Evolutionary conservation across 1,139 yeast species (phyloP), one percentile per base, ranked within the genome.

Genomic region (Geotrichum bryndzae): DNA sequence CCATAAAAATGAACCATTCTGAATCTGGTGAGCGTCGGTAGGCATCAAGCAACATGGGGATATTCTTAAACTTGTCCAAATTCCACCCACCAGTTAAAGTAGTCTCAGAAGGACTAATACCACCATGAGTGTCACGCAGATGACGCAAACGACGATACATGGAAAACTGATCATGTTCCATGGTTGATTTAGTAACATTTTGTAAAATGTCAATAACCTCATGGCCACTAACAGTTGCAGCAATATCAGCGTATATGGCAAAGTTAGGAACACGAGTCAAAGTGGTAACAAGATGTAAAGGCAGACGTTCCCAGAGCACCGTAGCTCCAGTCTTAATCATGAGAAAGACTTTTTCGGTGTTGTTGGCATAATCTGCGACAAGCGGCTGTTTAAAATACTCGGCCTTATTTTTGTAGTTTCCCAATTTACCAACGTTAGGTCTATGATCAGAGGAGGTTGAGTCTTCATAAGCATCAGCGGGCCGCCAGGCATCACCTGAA

Each of bases 1-100:
- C 79, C 67, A 74, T 72, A 66, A 76, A 73, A 46, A 75, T 64
- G 64, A 69, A 76, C 79, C 79, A 76, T 38, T 75, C 73, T 2
- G 58, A 51, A 1, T 67, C 57, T 11, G 76, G 77, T n/a, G 72
- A 66, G 7, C 59, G 60, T 7, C 60, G 53, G 65, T 69, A 76
- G 4, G 77, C 79, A 56, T 75, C 75, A 5, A 66, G 66, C 48
- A 74, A 68, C 73, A 76, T 76, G 22, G 79, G 79, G 27, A 76
- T 62, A 62, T 76, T 75, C 64, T 76, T 76, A 67, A 69, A 74
- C 64, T 70, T 69, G 66, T 76, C 79, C 4, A 74, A 66, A 5
- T 69, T 67, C 78, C 79, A 76, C 10, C 74, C 76, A 25, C 60
- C 66, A 29, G 61, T 57, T 15, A 52, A 50, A 13, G 48, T 53